A percentile compares a stretch with the other conserved stretches of the same genome.
phyloP scores from a whole-genome alignment of 345 rosid species.

The Eucalyptus regnans region DNA sequence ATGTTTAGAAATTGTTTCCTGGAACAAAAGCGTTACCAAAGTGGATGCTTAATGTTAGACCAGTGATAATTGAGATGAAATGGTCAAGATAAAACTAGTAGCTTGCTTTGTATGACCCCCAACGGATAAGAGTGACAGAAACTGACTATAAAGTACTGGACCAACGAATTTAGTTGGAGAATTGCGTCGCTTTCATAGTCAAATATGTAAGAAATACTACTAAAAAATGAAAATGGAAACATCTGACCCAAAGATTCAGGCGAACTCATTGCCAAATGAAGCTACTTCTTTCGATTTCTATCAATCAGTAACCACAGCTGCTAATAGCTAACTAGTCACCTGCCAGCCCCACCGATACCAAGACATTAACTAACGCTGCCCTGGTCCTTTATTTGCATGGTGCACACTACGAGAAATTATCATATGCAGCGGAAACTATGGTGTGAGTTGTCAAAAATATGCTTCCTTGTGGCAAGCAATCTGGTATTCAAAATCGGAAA shows the following conservation, averaged over 20 bases:
- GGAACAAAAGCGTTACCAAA: rapidly evolving
- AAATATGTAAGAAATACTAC: neutral
- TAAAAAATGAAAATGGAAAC: neutral
- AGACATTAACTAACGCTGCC: neutral
- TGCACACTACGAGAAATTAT: neutral
- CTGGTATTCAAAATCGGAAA: neutral
- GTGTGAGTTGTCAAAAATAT: neutral
- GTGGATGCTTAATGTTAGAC: rapidly evolving
- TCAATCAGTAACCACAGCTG: neutral
- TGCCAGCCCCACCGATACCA: neutral
- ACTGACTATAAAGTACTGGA: neutral
- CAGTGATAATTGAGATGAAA: neutral
- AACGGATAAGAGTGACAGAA: neutral
- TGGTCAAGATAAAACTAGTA: neutral
- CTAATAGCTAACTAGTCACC: neutral
- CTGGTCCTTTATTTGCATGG: neutral
- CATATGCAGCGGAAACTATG: neutral
- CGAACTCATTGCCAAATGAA: neutral
- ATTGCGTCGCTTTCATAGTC: neutral
- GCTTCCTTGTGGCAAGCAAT: neutral
- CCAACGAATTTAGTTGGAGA: neutral
- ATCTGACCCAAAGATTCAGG: neutral
- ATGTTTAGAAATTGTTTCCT: rapidly evolving
- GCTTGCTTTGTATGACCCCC: neutral
- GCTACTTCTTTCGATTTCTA: neutral